These are phyloP conservation scores for Candida adriatica DNA, from an alignment of 805 yeast genomes.

Conservation along the genomic window DNA sequence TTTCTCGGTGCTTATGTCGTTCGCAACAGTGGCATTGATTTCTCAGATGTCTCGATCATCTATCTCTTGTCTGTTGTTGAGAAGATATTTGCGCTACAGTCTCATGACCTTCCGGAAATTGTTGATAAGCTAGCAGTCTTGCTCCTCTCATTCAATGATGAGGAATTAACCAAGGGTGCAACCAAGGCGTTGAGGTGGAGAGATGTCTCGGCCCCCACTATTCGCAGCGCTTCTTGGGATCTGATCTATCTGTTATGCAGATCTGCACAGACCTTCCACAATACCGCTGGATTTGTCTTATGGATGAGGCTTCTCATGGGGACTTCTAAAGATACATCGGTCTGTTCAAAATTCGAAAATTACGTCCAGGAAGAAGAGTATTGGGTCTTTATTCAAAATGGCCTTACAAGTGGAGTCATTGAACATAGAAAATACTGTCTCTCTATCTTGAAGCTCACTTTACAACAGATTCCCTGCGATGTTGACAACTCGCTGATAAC, in stretches of 20 bases:
- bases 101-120: conserved; percentile 1
- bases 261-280: conserved; percentile 25
- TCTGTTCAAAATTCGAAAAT: conserved; percentile 2
- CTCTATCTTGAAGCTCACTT: conserved; percentile 56
- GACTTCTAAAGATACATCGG: conserved; percentile 7
- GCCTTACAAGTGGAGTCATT: conserved; percentile 48
- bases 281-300: conserved; percentile 40
- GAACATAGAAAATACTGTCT: conserved; percentile 65
- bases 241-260: conserved; percentile 32
- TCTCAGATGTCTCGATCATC: conserved; percentile 1
- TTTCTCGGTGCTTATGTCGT: too few relatives aligned
- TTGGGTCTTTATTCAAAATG: conserved; percentile 53
- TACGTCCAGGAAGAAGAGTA: conserved; percentile 26
- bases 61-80: conserved; percentile 11
- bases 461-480: conserved; percentile 34
- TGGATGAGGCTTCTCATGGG: conserved; percentile 48
- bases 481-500: conserved; percentile 27
- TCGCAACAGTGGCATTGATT: too few relatives aligned
- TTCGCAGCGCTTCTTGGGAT: conserved; percentile 39
- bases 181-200: conserved; percentile 51
- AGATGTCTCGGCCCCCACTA: conserved; percentile 19
- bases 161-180: conserved; percentile 29
- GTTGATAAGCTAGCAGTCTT: conserved; percentile 27
- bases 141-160: conserved; percentile 33
- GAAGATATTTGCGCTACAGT: conserved; percentile 10